Evolutionary conservation across 2,329 filamentous ascomycete species (phyloP), one percentile per base, ranked within the genome.

Genomic region (Periconia digitata): DNA sequence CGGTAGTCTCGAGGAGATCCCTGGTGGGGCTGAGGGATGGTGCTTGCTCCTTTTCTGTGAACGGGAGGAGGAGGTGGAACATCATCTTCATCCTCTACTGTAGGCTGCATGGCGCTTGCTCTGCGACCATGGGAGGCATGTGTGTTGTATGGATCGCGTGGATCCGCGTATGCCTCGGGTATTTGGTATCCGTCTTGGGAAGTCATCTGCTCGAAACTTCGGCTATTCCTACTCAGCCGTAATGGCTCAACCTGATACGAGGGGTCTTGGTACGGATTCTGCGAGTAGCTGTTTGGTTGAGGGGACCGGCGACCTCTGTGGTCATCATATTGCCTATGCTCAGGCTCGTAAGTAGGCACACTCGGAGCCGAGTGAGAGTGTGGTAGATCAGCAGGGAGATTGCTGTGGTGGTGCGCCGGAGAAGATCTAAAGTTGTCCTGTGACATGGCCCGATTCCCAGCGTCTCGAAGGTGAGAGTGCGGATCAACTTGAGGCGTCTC

Each of bases 41-140:
- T 66, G 17, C 63, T 61, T 12, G 69, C 64, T 44, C 66, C 63
- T 40, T 63, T 69, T 38, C 69, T 59, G 46, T 73, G 71, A 39
- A 67, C 63, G 8, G 71, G 71, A 3, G 71, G 71, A 16, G 71
- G 71, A 12, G 71, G 70, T 29, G 70, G 62, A 35, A 80, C 79
- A 17, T 85, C 82, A 3, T 84, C 83, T 6, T 79, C 82, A 53
- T 87, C 84, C 61, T 87, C 85, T 6, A 84, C 83, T 6, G 79
- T 85, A 2, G 80, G 82, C 57, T 85, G 83, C 80, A 83, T 79
- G 1, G 78, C 76, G 49, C 60, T 67, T 17, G 59, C 57, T 76
- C 74, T 59, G 74, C 71, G 35, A 76, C 76, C 32, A 67, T 59
- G 44, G 78, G 79, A 57, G 74, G 78, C 16, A 64, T 64, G 22